phyloP scores from a whole-genome alignment of 768 basidiomycete genomes.

The Hericium rajendrae region DNA sequence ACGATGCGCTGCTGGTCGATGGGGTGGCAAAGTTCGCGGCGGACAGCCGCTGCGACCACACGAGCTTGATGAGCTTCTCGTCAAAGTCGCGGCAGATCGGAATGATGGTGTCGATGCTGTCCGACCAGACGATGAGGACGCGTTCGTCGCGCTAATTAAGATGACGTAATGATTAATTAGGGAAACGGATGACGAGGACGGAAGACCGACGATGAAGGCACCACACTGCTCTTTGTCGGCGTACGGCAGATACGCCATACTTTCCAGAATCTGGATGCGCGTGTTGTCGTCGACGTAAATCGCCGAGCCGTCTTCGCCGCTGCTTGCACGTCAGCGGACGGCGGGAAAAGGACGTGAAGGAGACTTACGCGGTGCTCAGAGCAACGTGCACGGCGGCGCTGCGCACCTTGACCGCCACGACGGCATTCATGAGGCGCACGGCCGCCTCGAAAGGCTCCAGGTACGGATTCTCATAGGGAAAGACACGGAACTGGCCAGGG shows the following conservation, averaged over 20 bases:
- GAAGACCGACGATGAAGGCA: slow-evolving; percentile 62
- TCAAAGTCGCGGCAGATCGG: slow-evolving; percentile 67
- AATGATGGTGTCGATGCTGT: slow-evolving; percentile 72
- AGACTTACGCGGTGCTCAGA: slow-evolving; percentile 53
- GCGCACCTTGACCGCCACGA: slow-evolving; percentile 75
- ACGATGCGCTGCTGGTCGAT: slow-evolving; percentile 26
- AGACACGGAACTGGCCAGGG: slow-evolving; percentile 63
- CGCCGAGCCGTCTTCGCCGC: slow-evolving; percentile 46
- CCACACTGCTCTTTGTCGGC: slow-evolving; percentile 90
- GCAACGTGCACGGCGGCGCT: slow-evolving; percentile 77
- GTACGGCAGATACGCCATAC: slow-evolving; percentile 52
- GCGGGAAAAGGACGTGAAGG: not conserved
- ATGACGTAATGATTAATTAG: not conserved
- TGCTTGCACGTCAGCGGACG: slow-evolving; percentile 17
- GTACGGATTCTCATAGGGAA: slow-evolving; percentile 78
- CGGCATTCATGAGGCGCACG: slow-evolving; percentile 64
- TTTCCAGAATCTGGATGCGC: slow-evolving; percentile 78
- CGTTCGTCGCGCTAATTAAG: slow-evolving; percentile 63
- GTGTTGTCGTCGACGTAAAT: slow-evolving; percentile 73
- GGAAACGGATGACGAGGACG: not conserved
- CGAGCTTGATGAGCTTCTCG: slow-evolving; percentile 68
- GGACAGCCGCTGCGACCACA: slow-evolving; percentile 44
- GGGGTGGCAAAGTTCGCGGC: not conserved
- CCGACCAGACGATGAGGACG: slow-evolving; percentile 78
- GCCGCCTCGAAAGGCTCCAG: slow-evolving; percentile 79